Conservation (phyloP, 176 grass and related monocot genomes). For the Echinochloa phyllopogon region DNA sequence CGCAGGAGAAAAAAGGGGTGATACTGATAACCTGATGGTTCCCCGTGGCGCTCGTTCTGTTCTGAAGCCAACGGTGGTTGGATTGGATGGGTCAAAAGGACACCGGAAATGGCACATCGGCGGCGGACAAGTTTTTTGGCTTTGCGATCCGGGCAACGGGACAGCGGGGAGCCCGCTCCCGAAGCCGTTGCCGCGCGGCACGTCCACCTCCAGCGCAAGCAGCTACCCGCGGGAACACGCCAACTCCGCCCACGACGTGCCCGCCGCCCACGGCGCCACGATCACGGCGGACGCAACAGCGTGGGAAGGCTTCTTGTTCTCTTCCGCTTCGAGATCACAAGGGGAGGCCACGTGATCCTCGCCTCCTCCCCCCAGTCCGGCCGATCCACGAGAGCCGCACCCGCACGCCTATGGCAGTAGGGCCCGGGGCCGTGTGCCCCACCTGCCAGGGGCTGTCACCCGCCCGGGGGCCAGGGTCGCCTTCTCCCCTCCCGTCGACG, state of each 20-base stretch:
- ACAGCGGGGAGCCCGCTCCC: not conserved
- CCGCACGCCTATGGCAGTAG: not conserved
- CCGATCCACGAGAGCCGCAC: not conserved
- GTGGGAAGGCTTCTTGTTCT: not conserved
- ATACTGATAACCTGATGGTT: no score
- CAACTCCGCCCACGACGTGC: conserved; percentile 12
- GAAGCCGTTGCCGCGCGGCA: not conserved
- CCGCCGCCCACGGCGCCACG: not conserved
- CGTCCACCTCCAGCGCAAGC: conserved; percentile 7
- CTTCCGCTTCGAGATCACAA: not conserved
- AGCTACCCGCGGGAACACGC: conserved; percentile 18
- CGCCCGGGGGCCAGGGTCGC: no score
- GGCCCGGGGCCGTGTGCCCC: not conserved
- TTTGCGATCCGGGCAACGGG: not conserved
- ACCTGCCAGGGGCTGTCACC: not conserved
- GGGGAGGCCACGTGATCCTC: not conserved
- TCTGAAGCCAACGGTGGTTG: no score
- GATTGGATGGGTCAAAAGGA: not conserved
- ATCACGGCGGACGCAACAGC: not conserved
- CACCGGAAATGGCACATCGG: no score
- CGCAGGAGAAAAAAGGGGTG: not conserved
- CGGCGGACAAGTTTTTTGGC: no score
- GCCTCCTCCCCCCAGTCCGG: not conserved
- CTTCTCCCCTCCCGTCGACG: no score
- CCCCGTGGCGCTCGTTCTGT: no score